Base-by-base conservation (phyloP, 2,329 filamentous ascomycete genomes). In the Diaporthe helianthi region DNA sequence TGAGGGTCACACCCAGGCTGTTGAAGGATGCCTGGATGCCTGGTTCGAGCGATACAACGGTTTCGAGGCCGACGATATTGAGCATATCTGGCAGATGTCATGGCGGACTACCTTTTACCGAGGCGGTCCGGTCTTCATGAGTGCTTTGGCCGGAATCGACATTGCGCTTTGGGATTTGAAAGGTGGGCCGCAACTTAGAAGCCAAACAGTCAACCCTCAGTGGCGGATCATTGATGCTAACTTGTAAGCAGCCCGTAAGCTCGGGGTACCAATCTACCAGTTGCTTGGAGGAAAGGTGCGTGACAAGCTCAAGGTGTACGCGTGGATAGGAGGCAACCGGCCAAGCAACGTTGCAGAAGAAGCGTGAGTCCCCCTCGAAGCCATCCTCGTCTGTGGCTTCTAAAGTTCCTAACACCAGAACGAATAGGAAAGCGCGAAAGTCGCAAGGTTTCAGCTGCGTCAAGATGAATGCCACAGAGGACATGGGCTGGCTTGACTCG, bases 91-190 rank as follows among this genome's bases (percentile, higher is more conserved):
- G 90, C 89, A 91, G 76, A 84, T 84, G 74, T 83, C 84, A 54
- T 91, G 87, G 85, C 83, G 90, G 60, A 78, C 84, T 17, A 87
- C 86, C 17, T 92, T 92, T 79, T 92, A 92, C 78, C 83, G 90
- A 52, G 89, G 90, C 15, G 90, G 90, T 0, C 87, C 90, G 0
- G 89, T 92, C 55, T 88, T 92, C 76, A 91, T 92, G 89, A 89
- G 86, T 73, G 90, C 89, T 5, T 79, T 92, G 29, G 85, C 89
- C 9, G 90, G 90, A 9, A 86, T 92, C 71, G 90, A 92, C 75
- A 92, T 92, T 75, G 89, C 89, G 0, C 80, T 91, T 2, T 92
- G 89, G 89, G 89, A 91, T 77, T 79, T 91, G 49, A 91, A 91
- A 79, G 81, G 80, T 79, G 73, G 31, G 70, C 53, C 63, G 46